Conservation (phyloP, 257 asterid genomes). For the Petrea volubilis region DNA sequence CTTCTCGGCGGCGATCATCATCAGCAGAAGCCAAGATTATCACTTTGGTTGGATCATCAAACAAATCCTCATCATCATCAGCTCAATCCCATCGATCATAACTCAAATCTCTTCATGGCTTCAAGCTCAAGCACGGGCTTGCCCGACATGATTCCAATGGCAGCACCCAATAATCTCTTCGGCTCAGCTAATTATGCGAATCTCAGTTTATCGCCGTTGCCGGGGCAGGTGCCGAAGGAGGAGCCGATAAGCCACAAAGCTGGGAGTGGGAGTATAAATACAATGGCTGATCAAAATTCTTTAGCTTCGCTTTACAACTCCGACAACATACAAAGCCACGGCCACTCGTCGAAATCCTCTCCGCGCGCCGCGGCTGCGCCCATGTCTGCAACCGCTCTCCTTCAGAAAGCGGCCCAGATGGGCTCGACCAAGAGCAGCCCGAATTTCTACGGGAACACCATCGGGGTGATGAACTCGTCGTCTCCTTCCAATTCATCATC, state of each 20-base stretch:
- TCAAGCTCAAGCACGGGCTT: conserved; percentile 21
- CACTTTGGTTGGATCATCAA: conserved; percentile 69
- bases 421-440: conserved; percentile 70
- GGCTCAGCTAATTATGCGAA: conserved; percentile 38
- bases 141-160: conserved; percentile 56
- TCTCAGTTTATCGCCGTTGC: conserved; percentile 44
- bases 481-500: conserved; percentile 55
- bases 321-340: conserved; percentile 25
- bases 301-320: conserved; percentile 50
- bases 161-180: conserved; percentile 35
- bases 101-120: conserved; percentile 39
- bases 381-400: conserved; percentile 91
- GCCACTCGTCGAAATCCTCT: conserved; percentile 19
- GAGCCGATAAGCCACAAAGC: conserved; percentile 29
- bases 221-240: conserved; percentile 35
- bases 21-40: conserved; percentile 53
- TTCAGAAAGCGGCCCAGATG: conserved; percentile 88
- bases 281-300: conserved; percentile 48
- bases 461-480: conserved; percentile 57
- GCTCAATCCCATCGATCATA: conserved; percentile 29
- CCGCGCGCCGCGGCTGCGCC: conserved; percentile 35
- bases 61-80: conserved; percentile 29
- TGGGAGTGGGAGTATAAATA: neutral
- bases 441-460: conserved; percentile 41
- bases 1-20: conserved; percentile 18